These are phyloP conservation scores for Blastomyces percursus DNA, from an alignment of 2,329 filamentous ascomycete species.

Conservation along the genomic window DNA sequence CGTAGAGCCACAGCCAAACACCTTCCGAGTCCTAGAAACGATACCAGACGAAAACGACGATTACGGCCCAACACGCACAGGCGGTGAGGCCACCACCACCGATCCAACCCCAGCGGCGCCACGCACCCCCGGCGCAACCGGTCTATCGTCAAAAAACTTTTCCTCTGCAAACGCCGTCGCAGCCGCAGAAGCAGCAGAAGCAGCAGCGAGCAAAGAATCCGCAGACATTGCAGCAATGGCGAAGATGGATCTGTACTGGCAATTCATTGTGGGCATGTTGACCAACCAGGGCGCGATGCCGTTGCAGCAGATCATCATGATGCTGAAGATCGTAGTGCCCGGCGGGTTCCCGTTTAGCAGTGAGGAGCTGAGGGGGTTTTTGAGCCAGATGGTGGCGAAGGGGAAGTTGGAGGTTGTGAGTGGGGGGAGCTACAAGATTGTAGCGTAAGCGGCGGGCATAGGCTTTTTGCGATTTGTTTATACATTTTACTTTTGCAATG, in stretches of 20 bases:
- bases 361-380: conserved; percentile 73
- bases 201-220: conserved; percentile 34
- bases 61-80: conserved; percentile 15
- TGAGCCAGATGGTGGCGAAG: conserved; percentile 64
- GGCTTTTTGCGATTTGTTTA: background rate
- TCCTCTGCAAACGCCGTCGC: conserved; percentile 24
- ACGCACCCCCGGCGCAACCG: background rate
- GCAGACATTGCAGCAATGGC: conserved; percentile 53
- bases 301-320: conserved; percentile 71
- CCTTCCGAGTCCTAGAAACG: conserved; percentile 47
- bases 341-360: conserved; percentile 83
- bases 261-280: conserved; percentile 90
- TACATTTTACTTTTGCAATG: background rate
- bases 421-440: conserved; percentile 57
- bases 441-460: conserved; percentile 2
- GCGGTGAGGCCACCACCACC: conserved; percentile 13
- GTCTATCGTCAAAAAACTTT: conserved; percentile 1
- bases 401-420: conserved; percentile 55
- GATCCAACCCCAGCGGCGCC: conserved; percentile 18
- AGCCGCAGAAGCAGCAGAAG: conserved; percentile 33
- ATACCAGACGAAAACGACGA: conserved; percentile 30
- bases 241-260: conserved; percentile 67
- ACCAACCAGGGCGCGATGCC: conserved; percentile 85
- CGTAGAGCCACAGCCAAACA: conserved; percentile 36
- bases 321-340: conserved; percentile 84